phyloP scores from a whole-genome alignment of 1,139 yeast species.

The Nakaseomyces uthaithaninus region DNA sequence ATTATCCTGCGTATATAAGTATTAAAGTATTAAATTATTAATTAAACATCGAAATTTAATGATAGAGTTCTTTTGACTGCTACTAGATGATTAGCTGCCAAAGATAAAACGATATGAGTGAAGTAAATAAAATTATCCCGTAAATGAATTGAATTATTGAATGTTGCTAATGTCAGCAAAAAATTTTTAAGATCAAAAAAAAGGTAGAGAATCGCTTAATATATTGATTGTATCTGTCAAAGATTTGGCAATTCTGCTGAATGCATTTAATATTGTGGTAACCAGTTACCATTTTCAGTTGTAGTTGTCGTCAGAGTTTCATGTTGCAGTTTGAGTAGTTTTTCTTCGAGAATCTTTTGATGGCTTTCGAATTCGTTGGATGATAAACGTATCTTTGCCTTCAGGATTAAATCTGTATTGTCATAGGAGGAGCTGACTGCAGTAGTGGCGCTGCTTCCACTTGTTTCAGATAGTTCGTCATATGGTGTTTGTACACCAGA shows the following conservation, averaged over 20 bases:
- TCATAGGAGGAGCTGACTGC: slow-evolving; percentile 5
- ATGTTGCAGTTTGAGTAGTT: slow-evolving; percentile 3
- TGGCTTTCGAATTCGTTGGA: background rate
- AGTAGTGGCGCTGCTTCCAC: slow-evolving; percentile 5
- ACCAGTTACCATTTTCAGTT: slow-evolving; percentile 6
- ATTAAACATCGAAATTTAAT: too few species aligned
- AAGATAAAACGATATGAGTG: too few species aligned
- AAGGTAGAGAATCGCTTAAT: too few species aligned
- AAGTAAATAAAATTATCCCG: too few species aligned
- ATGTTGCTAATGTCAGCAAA: too few species aligned
- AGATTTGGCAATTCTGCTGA: too few species aligned
- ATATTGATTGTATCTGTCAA: too few species aligned
- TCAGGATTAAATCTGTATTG: background rate
- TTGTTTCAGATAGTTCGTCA: background rate
- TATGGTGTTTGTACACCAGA: slow-evolving; percentile 4
- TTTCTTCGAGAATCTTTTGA: slow-evolving; percentile 3
- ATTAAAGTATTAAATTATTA: too few species aligned
- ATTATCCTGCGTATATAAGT: too few species aligned
- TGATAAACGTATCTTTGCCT: background rate
- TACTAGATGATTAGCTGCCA: too few species aligned
- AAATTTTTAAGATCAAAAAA: too few species aligned
- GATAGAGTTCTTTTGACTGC: too few species aligned
- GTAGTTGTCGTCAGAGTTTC: slow-evolving; percentile 2
- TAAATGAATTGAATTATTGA: background rate
- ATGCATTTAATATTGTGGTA: slow-evolving; percentile 4